Conservation (phyloP, 768 basidiomycete genomes). For the Galerina marginata region DNA sequence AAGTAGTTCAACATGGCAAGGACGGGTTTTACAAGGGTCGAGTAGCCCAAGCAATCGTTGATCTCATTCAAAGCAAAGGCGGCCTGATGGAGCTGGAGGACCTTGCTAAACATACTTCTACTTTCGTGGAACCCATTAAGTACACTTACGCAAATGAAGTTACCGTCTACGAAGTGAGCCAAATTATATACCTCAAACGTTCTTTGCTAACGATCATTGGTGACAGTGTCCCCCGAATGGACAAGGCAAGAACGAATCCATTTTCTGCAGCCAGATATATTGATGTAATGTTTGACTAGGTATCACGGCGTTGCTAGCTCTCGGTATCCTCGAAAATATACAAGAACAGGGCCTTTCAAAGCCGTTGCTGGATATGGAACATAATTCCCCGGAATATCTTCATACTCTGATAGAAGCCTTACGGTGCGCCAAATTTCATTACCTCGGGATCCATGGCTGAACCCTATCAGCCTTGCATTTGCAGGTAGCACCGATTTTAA, state of each 20-base stretch:
- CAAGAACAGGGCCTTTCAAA: constrained; percentile 74
- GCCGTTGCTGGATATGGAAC: constrained; percentile 80
- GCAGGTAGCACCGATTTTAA: constrained; percentile 55
- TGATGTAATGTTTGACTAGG: constrained; percentile 39
- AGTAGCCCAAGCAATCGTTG: constrained; percentile 87
- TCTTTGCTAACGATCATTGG: constrained; percentile 5
- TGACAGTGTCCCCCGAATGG: constrained; percentile 93
- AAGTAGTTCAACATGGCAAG: constrained; percentile 80
- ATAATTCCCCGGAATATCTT: constrained; percentile 89
- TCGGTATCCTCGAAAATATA: constrained; percentile 90
- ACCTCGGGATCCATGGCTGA: neutral
- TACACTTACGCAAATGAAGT: constrained; percentile 88
- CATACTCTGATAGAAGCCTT: constrained; percentile 88
- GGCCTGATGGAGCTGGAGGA: constrained; percentile 96
- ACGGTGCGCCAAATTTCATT: constrained; percentile 49
- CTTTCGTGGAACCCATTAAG: constrained; percentile 87
- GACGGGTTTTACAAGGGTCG: constrained; percentile 95
- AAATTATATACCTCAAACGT: neutral
- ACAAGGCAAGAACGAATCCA: constrained; percentile 59
- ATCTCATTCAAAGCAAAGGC: constrained; percentile 83
- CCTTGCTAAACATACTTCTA: constrained; percentile 79
- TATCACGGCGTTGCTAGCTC: constrained; percentile 90
- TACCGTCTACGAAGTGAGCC: constrained; percentile 84
- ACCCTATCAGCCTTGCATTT: constrained; percentile 61
- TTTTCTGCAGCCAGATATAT: neutral